These are phyloP conservation scores for Chara braunii DNA, from an alignment of 139 green algal species.

Conservation along the genomic window DNA sequence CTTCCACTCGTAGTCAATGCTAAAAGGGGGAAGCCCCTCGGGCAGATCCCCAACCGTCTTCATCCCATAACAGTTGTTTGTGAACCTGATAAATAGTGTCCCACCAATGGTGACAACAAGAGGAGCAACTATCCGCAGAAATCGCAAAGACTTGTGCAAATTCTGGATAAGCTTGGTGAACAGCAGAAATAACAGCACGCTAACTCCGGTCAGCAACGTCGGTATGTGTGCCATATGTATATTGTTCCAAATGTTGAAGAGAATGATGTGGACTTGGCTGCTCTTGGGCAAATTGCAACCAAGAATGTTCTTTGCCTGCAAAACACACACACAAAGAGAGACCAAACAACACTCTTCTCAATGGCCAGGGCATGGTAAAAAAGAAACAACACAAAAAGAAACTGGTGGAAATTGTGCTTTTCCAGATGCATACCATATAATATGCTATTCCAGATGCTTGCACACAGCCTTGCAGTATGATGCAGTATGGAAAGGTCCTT, in stretches of 20 bases:
- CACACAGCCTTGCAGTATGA: no score
- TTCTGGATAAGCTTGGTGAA: not conserved
- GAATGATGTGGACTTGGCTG: not conserved
- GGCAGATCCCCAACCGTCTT: constrained; percentile 14
- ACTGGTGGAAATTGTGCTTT: no score
- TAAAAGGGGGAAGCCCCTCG: constrained; percentile 15
- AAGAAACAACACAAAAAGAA: no score
- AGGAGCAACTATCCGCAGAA: not conserved
- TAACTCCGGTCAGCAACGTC: not conserved
- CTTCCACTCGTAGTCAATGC: not conserved
- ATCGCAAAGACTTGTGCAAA: not conserved
- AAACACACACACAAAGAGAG: no score
- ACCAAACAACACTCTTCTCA: no score
- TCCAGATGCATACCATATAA: no score
- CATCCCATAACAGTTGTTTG: not conserved
- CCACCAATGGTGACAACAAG: not conserved
- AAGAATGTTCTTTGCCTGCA: no score
- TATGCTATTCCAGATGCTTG: no score
- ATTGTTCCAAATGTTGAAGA: not conserved
- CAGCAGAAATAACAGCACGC: not conserved
- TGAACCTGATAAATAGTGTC: not conserved
- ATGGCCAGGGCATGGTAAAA: no score
- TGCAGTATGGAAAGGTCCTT: no score
- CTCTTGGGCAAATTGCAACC: not conserved
- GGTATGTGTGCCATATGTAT: not conserved